Conservation (phyloP, 805 yeast genomes). For the Sporopachydermia quercuum region DNA sequence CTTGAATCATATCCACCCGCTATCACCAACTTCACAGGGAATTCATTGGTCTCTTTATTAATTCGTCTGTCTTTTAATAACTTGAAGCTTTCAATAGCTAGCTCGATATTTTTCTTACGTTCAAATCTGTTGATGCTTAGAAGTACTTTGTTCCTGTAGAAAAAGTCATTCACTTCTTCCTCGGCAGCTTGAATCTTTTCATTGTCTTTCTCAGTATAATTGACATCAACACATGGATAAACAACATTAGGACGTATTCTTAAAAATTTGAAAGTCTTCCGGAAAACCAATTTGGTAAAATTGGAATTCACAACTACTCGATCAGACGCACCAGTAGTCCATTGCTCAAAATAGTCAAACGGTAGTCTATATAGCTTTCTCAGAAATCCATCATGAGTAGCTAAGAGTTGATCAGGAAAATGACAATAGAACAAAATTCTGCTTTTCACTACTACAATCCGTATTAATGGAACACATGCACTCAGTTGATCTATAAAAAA, state of each 20-base stretch:
- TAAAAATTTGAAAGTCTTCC: conserved; percentile 39
- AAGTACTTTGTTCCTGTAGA: conserved; percentile 23
- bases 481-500: conserved; percentile 82
- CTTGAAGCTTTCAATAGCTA: conserved; percentile 58
- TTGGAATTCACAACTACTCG: conserved; percentile 73
- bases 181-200: conserved; percentile 2
- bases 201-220: conserved; percentile 1
- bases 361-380: conserved; percentile 63
- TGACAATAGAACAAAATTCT: conserved; percentile 82
- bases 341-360: conserved; percentile 73
- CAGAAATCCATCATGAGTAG: conserved; percentile 37
- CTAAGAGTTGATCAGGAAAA: conserved; percentile 80
- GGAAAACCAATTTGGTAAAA: conserved; percentile 62
- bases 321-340: conserved; percentile 67
- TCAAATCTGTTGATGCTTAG: conserved; percentile 84
- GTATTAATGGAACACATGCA: conserved; percentile 64
- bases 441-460: conserved; percentile 15
- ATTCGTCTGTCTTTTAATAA: conserved; percentile 23
- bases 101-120: conserved; percentile 62
- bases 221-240: conserved; percentile 20
- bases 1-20: conserved; percentile 87
- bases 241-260: conserved; percentile 20
- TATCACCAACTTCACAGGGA: conserved; percentile 36
- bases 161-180: conserved; percentile 8
- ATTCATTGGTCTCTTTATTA: conserved; percentile 23